Conservation (phyloP, 129 eudicot genomes). For the Calendula officinalis region DNA sequence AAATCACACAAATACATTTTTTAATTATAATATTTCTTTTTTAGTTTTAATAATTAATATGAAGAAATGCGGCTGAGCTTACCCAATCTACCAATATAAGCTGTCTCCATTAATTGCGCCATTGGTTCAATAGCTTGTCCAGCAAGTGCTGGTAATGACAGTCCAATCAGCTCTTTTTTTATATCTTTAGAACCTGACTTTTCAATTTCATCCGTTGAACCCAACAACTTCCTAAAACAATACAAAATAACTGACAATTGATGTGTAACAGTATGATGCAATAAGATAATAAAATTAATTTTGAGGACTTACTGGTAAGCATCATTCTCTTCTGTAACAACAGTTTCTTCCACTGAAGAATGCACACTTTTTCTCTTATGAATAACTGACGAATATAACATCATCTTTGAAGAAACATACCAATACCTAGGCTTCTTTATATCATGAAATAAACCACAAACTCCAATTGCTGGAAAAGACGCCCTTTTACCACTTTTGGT, state of each 20-base stretch:
- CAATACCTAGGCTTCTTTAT: slow-evolving; percentile 23
- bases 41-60: neutral
- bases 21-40: neutral
- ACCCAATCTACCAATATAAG: slow-evolving; percentile 94
- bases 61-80: slow-evolving; percentile 3
- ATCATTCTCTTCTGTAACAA: slow-evolving; percentile 34
- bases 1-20: neutral
- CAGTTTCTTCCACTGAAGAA: slow-evolving; percentile 46
- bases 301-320: slow-evolving; percentile 38
- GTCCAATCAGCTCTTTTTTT: slow-evolving; percentile 61
- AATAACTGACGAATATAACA: slow-evolving; percentile 34
- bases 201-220: slow-evolving; percentile 31
- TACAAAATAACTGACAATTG: slow-evolving; percentile 1
- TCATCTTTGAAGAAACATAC: slow-evolving; percentile 37
- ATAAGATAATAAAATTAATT: neutral
- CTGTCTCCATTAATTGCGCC: slow-evolving; percentile 92
- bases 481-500: slow-evolving; percentile 31
- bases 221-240: slow-evolving; percentile 41
- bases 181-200: slow-evolving; percentile 38
- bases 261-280: neutral
- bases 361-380: slow-evolving; percentile 47
- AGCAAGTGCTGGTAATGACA: slow-evolving; percentile 84
- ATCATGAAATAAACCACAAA: slow-evolving; percentile 11
- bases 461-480: slow-evolving; percentile 25
- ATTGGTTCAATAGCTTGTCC: slow-evolving; percentile 96